Base-by-base conservation (phyloP, 495 filamentous ascomycete genomes). In the Aspergillus diversus region DNA sequence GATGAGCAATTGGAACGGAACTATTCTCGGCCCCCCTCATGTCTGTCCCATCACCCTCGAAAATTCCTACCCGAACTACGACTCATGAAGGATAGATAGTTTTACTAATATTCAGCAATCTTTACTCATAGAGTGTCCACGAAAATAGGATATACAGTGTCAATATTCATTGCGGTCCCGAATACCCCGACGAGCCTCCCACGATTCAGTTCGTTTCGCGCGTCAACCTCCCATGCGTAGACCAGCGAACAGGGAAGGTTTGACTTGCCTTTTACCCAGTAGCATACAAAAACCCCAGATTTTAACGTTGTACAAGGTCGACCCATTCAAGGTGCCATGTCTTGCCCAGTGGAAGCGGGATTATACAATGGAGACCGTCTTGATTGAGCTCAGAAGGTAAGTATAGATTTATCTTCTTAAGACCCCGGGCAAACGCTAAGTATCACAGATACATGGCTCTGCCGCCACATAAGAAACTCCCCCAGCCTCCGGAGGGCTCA, bases 1-100 rank as follows among this genome's bases (percentile, higher is more conserved):
- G 78, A 97, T 99, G 93, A 92, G 91, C 63, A 92, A 97, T 84
- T 99, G 95, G 95, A 96, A 96, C 66, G 95, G 92, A 55, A 98
- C 95, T 1, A 97, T 99, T 66, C 87, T 97, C 53, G 95, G 95
- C 0, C 95, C 95, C 68, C 95, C 96, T 69, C 96, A 99, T 74
- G 95, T 97, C 81, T 66, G 33, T 46, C 39, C 43, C 21, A 27
- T 27, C 21, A 1, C 21, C 21, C 21, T 27, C 21, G 21, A 27
- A 27, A 27, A 2, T 27, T 27, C 21, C 21, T 27, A 2, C 21
- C 21, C 21, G 21, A 27, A 27, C 21, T 27, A 27, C 21, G 21
- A 27, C 21, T 2, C 21, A 27, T 27, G 21, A 27, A 27, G 21
- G 21, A 27, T 27, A 27, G 21, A 27, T 27, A 27, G 1, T 27